Base-by-base conservation (phyloP, 495 filamentous ascomycete species). In the Friedmanniomyces simplex region DNA sequence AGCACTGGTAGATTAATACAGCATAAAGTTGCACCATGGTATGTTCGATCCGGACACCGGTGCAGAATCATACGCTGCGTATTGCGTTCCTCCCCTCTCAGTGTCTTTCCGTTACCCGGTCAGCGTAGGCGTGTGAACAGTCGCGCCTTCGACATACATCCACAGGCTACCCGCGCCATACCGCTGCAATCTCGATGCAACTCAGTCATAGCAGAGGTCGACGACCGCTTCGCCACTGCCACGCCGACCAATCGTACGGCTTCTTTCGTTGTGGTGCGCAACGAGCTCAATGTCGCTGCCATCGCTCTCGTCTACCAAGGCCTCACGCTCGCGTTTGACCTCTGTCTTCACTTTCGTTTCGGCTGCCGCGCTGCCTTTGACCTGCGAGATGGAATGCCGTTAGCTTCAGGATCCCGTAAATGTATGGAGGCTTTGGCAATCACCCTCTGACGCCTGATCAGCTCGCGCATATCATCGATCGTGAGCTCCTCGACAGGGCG, bases 401-500 rank as follows among this genome's bases (percentile, higher is more conserved):
- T 24, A 57, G 45, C 12, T 26, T 24, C 16, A 1, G 4, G 28
- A 36, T 1, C 18, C 47, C 21, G 18, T 2, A 1, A 12, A 41
- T 12, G 21, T 36, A 14, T 25, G 3, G 6, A 36, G 7, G 11
- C 13, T 14, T n/a, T n/a, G n/a, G 13, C 6, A 46, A 37, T 32
- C 42, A 58, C 55, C 46, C 43, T 41, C 39, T 51, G 57, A 30
- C 36, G 26, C 36, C 21, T 24, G 10, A 54, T 11, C 12, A 54
- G 51, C 50, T 62, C 55, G 32, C 50, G 48, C 32, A 58, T 24
- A 11, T 62, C 54, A 12, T 62, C 55, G 8, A 22, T 14, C 8
- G 45, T 48, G 1, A 62, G 49, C 14, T 25, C 46, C 24, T 58
- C 60, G 14, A 55, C 10, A 11, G 48, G 49, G 5, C 60, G 28